A percentile compares a stretch with the other conserved stretches of the same genome.
Conservation (phyloP, 441 rosid species). For the Eutrema salsugineum region DNA sequence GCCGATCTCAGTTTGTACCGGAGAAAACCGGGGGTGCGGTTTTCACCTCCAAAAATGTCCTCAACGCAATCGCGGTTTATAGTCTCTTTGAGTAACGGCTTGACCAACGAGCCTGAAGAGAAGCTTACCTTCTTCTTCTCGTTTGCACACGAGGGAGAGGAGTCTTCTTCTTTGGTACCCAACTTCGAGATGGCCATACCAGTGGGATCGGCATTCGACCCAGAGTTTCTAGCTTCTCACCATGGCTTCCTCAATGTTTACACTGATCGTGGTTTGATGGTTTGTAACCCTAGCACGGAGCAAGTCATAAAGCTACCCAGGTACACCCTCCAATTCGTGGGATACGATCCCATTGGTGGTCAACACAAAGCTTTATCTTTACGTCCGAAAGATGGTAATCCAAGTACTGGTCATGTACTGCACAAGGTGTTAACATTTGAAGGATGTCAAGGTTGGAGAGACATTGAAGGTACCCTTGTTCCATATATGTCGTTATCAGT, state of each 20-base stretch:
- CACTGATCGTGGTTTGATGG: background rate
- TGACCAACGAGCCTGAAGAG: too few species aligned
- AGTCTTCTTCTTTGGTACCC: background rate
- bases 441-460: background rate
- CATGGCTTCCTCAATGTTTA: background rate
- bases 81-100: too few species aligned
- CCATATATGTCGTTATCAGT: background rate
- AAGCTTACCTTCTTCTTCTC: too few species aligned
- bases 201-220: background rate
- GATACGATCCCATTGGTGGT: background rate
- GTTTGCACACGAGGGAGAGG: too few species aligned
- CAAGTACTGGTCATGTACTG: too few species aligned
- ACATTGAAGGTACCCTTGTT: background rate
- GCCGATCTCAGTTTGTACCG: too few species aligned
- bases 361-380: background rate
- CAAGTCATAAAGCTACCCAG: background rate
- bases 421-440: background rate
- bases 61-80: too few species aligned
- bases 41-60: too few species aligned
- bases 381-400: too few species aligned
- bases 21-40: too few species aligned
- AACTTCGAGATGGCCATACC: background rate
- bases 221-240: background rate
- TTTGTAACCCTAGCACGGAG: background rate
- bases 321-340: background rate